Evolutionary conservation across 495 filamentous ascomycete species (phyloP).

Genomic region (Penicillium parvum): DNA sequence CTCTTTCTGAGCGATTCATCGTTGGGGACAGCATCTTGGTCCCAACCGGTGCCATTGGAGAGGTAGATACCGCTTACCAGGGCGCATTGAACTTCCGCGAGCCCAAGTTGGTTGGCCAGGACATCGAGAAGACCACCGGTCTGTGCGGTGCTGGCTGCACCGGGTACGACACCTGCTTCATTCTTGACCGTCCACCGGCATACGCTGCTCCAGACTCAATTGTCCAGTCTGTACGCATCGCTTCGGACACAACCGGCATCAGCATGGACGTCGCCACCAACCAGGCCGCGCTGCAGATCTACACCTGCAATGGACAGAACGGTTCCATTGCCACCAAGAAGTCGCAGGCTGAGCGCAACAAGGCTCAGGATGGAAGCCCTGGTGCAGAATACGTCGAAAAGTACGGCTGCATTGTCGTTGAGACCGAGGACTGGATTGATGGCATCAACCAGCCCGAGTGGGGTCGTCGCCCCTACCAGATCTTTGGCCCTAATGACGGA

Average conservation of each 20-base stretch:
- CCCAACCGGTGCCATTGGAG: slow-evolving; percentile 68
- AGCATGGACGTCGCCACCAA: slow-evolving; percentile 67
- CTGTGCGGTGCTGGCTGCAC: slow-evolving; percentile 71
- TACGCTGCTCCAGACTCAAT: slow-evolving; percentile 59
- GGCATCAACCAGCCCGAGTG: slow-evolving; percentile 77
- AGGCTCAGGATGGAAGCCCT: slow-evolving; percentile 32
- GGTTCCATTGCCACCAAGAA: slow-evolving; percentile 53
- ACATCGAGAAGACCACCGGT: slow-evolving; percentile 55
- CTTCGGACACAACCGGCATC: slow-evolving; percentile 60
- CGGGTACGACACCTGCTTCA: slow-evolving; percentile 72
- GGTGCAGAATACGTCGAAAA: slow-evolving; percentile 46
- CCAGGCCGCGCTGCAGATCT: slow-evolving; percentile 75
- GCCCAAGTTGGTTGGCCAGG: slow-evolving; percentile 71
- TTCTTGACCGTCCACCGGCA: slow-evolving; percentile 61
- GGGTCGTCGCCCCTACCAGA: slow-evolving; percentile 56
- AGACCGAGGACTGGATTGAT: slow-evolving; percentile 66
- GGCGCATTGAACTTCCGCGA: slow-evolving; percentile 70
- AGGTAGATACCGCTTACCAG: slow-evolving; percentile 52
- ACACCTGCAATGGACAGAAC: slow-evolving; percentile 68
- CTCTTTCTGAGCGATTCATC: slow-evolving; percentile 64
- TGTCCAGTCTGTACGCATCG: slow-evolving; percentile 56
- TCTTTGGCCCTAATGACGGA: slow-evolving; percentile 58
- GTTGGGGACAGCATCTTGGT: slow-evolving; percentile 73
- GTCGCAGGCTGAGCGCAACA: slow-evolving; percentile 49
- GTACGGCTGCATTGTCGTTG: slow-evolving; percentile 70